A percentile compares a stretch with the other conserved stretches of the same genome.
Evolutionary conservation across 768 basidiomycete genomes (phyloP).

Genomic region (Hypholoma sublateritium): DNA sequence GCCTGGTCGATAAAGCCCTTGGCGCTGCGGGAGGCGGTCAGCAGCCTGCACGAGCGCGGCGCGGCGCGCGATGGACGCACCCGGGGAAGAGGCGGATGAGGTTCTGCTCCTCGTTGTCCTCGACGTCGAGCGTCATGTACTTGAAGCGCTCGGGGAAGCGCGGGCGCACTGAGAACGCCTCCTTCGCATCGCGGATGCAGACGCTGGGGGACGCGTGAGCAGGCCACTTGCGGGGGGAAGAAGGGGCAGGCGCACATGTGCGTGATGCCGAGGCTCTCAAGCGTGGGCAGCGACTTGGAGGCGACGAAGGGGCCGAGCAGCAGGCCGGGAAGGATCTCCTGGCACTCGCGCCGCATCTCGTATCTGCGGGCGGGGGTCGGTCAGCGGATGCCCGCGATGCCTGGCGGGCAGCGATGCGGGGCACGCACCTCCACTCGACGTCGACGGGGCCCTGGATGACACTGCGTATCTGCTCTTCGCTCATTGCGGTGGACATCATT

Average conservation of each 20-base stretch:
- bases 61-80: conserved; percentile 40
- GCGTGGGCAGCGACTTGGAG: conserved; percentile 75
- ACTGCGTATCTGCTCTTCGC: conserved; percentile 47
- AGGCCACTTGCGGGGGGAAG: conserved; percentile 9
- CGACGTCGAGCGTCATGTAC: conserved; percentile 83
- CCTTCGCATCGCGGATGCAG: conserved; percentile 86
- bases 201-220: conserved; percentile 45
- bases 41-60: not conserved
- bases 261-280: conserved; percentile 67
- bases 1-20: conserved; percentile 75
- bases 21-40: conserved; percentile 47
- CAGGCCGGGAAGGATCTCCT: conserved; percentile 84
- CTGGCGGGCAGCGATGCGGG: not conserved
- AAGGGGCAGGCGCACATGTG: conserved; percentile 61
- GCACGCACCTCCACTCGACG: conserved; percentile 75
- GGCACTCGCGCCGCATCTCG: conserved; percentile 94
- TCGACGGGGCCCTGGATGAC: conserved; percentile 80
- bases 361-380: conserved; percentile 49
- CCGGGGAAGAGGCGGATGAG: conserved; percentile 87
- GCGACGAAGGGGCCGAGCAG: conserved; percentile 86
- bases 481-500: conserved; percentile 21
- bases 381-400: conserved; percentile 5
- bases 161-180: conserved; percentile 86
- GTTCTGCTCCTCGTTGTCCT: conserved; percentile 95
- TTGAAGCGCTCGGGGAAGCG: conserved; percentile 78